phyloP scores from a whole-genome alignment of 192 early-diverging fungal species.

The Coemansia sp. region DNA sequence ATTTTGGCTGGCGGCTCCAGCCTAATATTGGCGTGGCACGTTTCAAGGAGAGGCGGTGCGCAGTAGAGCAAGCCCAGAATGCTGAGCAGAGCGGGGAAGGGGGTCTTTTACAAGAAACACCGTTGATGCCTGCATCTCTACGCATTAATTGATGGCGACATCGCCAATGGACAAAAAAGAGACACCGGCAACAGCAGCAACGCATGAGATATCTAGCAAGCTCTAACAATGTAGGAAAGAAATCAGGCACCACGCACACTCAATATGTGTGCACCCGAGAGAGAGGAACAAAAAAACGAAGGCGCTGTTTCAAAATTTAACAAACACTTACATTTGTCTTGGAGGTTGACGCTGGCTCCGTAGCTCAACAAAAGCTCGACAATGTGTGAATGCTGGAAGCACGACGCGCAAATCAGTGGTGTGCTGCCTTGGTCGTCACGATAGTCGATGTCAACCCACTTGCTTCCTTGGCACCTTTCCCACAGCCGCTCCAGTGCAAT shows the following conservation, averaged over 20 bases:
- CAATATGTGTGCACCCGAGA: background rate
- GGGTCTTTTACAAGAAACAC: no score
- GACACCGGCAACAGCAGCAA: background rate
- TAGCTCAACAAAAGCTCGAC: constrained; percentile 65
- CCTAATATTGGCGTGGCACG: background rate
- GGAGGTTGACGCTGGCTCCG: constrained; percentile 71
- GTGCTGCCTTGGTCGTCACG: constrained; percentile 85
- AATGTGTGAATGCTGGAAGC: constrained; percentile 79
- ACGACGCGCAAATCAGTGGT: constrained; percentile 83
- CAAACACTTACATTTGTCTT: constrained; percentile 72
- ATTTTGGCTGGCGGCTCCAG: background rate
- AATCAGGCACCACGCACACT: background rate
- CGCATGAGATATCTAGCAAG: background rate
- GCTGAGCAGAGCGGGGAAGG: background rate
- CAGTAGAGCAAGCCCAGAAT: background rate
- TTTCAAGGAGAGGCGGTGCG: background rate
- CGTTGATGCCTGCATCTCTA: background rate
- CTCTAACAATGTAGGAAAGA: background rate
- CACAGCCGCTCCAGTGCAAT: constrained; percentile 62
- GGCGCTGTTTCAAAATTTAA: background rate
- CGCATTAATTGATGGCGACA: background rate
- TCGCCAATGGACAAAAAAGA: background rate
- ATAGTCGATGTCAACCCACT: constrained; percentile 72
- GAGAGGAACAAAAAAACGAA: background rate
- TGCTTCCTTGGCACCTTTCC: constrained; percentile 49